phyloP scores from a whole-genome alignment of 345 rosid genomes.

The Carallia brachiata region DNA sequence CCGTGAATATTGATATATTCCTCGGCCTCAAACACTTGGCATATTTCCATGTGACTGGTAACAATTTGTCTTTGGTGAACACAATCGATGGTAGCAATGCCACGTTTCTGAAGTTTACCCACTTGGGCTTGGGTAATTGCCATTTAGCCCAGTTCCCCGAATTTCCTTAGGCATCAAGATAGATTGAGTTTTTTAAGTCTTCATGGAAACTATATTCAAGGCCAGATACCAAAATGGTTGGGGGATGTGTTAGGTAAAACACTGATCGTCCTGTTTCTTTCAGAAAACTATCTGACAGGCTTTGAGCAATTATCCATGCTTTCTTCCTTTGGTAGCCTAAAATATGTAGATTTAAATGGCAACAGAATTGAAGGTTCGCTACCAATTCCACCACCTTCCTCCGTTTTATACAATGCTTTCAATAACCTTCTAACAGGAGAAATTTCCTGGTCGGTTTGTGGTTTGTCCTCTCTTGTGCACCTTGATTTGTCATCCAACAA shows the following conservation, averaged over 20 bases:
- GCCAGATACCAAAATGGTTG: conserved; percentile 26
- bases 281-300: conserved; percentile 18
- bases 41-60: neutral
- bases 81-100: neutral
- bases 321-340: neutral
- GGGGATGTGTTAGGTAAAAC: neutral
- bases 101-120: accelerated
- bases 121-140: conserved; percentile 20
- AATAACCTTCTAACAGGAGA: conserved; percentile 18
- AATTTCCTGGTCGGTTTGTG: conserved; percentile 13
- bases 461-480: neutral
- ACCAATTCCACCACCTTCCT: conserved; percentile 6
- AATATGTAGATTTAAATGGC: neutral
- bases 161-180: conserved; percentile 18
- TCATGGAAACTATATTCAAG: conserved; percentile 14
- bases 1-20: neutral
- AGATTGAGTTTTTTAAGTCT: neutral
- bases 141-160: conserved; percentile 10
- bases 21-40: neutral
- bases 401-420: accelerated
- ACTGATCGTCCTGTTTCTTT: neutral
- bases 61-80: conserved; percentile 5
- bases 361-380: conserved; percentile 24
- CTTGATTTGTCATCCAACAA: conserved; percentile 26
- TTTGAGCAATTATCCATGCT: neutral